phyloP scores from a whole-genome alignment of 345 rosid species.

The Linum trigynum region DNA sequence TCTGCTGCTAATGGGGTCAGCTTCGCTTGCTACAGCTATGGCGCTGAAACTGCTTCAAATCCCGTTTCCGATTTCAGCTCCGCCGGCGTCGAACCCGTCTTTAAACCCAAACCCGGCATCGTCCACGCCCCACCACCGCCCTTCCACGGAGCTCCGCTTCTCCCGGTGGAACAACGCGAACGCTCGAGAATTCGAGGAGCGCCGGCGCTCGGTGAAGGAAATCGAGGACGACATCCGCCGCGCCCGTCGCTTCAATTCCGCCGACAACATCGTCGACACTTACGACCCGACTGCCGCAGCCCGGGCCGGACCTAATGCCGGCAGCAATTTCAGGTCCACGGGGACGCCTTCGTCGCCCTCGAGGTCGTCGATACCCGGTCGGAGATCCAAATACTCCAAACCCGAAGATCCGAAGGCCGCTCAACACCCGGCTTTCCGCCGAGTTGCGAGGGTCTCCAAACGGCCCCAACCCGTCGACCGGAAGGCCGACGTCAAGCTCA shows the following conservation, averaged over 20 bases:
- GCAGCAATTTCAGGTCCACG: conserved; percentile 38
- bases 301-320: neutral
- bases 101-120: conserved; percentile 8
- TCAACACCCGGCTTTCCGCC: conserved; percentile 38
- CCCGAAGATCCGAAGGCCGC: conserved; percentile 20
- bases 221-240: conserved; percentile 69
- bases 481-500: conserved; percentile 35
- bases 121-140: conserved; percentile 17
- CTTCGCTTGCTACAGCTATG: conserved; percentile 21
- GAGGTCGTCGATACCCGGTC: conserved; percentile 64
- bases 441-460: conserved; percentile 18
- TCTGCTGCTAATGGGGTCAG: neutral
- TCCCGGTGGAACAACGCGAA: conserved; percentile 78
- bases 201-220: conserved; percentile 50
- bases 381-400: conserved; percentile 70
- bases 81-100: conserved; percentile 13
- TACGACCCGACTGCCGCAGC: conserved; percentile 15
- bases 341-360: conserved; percentile 80
- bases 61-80: conserved; percentile 57
- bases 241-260: conserved; percentile 52
- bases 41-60: conserved; percentile 50
- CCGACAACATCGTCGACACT: conserved; percentile 31
- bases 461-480: conserved; percentile 20
- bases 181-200: conserved; percentile 54
- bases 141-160: conserved; percentile 43